phyloP scores from a whole-genome alignment of 176 grass and related monocot genomes.

The Musa itinerans region DNA sequence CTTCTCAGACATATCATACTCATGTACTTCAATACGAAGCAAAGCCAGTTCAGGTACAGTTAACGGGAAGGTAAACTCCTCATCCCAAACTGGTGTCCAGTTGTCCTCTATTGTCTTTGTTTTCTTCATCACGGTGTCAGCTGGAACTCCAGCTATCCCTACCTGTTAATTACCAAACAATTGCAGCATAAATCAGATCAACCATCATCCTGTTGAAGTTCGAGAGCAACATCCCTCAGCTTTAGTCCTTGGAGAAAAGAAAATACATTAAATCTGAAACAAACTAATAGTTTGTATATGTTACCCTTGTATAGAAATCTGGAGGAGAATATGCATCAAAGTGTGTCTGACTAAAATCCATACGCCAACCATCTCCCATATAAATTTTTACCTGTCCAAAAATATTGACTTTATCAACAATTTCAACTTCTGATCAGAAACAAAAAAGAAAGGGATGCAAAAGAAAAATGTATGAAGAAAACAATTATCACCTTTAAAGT shows the following conservation, averaged over 20 bases:
- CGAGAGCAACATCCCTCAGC: background rate
- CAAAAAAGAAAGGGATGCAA: background rate
- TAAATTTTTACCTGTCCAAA: constrained; percentile 10
- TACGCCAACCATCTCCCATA: constrained; percentile 9
- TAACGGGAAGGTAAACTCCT: constrained; percentile 59
- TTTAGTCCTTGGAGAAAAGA: background rate
- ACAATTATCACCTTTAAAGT: constrained; percentile 4
- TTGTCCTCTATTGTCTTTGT: constrained; percentile 81
- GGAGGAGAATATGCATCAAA: constrained; percentile 14
- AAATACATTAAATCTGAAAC: background rate
- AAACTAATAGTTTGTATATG: background rate
- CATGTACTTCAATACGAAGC: constrained; percentile 76
- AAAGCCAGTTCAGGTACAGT: constrained; percentile 68
- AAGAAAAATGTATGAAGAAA: background rate
- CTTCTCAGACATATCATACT: constrained; percentile 97
- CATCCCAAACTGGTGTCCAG: constrained; percentile 73
- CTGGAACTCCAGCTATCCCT: constrained; percentile 69
- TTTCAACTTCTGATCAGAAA: background rate
- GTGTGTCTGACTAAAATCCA: constrained; percentile 12
- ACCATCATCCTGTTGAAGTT: background rate
- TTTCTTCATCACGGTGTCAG: constrained; percentile 67
- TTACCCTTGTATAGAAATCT: constrained; percentile 19
- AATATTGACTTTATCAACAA: background rate
- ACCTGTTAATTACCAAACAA: constrained; percentile 35
- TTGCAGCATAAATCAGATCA: background rate